Evolutionary conservation across 345 rosid species (phyloP), one percentile per base, ranked within the genome.

Genomic region (Raphanus raphanistrum): DNA sequence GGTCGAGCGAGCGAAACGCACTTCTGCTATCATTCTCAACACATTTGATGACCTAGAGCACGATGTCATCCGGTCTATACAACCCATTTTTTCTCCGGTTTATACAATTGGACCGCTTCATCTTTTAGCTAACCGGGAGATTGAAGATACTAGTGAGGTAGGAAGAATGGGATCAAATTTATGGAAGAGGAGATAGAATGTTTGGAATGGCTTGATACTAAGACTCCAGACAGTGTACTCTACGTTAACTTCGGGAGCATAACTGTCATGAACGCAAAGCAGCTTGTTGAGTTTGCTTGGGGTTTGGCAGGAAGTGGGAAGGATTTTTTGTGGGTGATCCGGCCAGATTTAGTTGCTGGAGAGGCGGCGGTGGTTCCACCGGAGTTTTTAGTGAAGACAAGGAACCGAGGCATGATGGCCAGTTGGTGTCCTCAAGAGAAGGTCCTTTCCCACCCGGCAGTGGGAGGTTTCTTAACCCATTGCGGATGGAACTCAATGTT

Each of bases 401-500:
- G 41, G 29, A 82, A 45, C 0, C 72, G 88, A 8, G 79, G 89
- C 5, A 8, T 84, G 7, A 1, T 86, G 15, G 59, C 83, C 2
- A 79, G 69, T 52, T 89, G 93, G 90, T 87, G 91, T 57, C 84
- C 87, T 1, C 93, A 89, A 35, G 87, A 83, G 52, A 69, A 79
- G 70, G 87, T 88, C 29, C 75, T 88, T 3, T 74, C 35, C 32
- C 90, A 88, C 77, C 84, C 85, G 2, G 64, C 90, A 0, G 11
- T 85, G 0, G 89, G 89, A 4, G 90, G 85, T 7, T 84, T 88
- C 72, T 76, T 87, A 16, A 87, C 89, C 0, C 92, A 88, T 13
- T 63, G 81, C 5, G 90, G 92, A 8, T 88, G 92, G 92, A 88
- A 88, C 59, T 88, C 92, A 3, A 84, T 79, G 5, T 10, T 87